Conservation (phyloP, 1,139 yeast genomes). For the Scheffersomyces titani region DNA sequence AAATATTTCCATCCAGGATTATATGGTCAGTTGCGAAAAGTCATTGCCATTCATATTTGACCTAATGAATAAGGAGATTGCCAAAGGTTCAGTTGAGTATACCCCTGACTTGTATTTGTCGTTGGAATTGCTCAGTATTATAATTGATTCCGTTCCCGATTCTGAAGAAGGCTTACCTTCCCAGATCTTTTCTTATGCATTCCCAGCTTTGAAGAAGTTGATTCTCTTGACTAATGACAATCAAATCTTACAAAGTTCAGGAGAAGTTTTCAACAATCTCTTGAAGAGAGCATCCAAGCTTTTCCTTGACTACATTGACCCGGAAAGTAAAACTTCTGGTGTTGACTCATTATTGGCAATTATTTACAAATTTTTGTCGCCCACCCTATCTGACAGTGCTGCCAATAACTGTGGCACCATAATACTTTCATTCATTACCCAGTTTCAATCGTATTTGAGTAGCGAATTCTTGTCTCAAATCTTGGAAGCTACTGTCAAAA, state of each 20-base stretch:
- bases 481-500: constrained; percentile 68
- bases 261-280: constrained; percentile 69
- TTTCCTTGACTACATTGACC: constrained; percentile 41
- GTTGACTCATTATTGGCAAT: constrained; percentile 57
- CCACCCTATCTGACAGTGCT: constrained; percentile 74
- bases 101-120: constrained; percentile 64
- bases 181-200: constrained; percentile 48
- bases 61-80: constrained; percentile 28
- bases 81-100: constrained; percentile 34
- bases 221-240: constrained; percentile 66
- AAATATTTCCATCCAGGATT: constrained; percentile 46
- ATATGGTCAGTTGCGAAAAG: constrained; percentile 48
- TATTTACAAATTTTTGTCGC: constrained; percentile 70
- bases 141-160: constrained; percentile 49
- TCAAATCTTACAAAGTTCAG: constrained; percentile 75
- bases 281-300: constrained; percentile 52
- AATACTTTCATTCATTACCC: constrained; percentile 62
- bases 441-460: constrained; percentile 54
- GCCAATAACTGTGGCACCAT: constrained; percentile 74
- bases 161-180: constrained; percentile 46
- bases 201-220: constrained; percentile 54
- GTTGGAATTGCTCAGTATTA: constrained; percentile 63
- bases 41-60: constrained; percentile 54
- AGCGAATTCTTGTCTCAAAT: constrained; percentile 56
- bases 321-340: constrained; percentile 48